phyloP scores from a whole-genome alignment of 441 rosid genomes.

The Eutrema salsugineum region DNA sequence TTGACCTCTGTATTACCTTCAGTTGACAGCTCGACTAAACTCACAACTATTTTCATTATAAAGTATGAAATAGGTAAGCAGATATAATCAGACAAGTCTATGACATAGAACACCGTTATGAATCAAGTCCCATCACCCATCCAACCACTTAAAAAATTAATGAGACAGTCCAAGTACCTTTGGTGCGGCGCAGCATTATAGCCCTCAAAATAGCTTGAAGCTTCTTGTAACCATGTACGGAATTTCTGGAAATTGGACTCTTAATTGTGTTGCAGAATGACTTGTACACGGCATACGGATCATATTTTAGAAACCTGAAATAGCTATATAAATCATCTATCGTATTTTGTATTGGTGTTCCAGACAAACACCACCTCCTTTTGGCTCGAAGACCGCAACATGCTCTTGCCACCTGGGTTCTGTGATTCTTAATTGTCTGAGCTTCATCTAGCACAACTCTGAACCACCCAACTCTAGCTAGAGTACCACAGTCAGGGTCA shows the following conservation, averaged over 20 bases:
- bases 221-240: slow-evolving; percentile 79
- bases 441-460: slow-evolving; percentile 94
- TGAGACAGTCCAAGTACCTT: slow-evolving; percentile 49
- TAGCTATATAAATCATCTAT: slow-evolving; percentile 90
- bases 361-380: slow-evolving; percentile 94
- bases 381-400: slow-evolving; percentile 91
- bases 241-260: slow-evolving; percentile 61
- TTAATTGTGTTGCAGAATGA: slow-evolving; percentile 59
- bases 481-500: slow-evolving; percentile 58
- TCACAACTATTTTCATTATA: background rate
- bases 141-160: background rate
- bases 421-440: slow-evolving; percentile 88
- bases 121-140: background rate
- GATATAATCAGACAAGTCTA: background rate
- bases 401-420: slow-evolving; percentile 94
- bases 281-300: slow-evolving; percentile 71
- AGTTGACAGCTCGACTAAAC: background rate
- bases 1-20: background rate
- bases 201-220: slow-evolving; percentile 84
- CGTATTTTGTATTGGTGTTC: slow-evolving; percentile 89
- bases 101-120: background rate
- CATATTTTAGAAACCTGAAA: slow-evolving; percentile 85
- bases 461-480: slow-evolving; percentile 74
- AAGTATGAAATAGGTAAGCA: background rate
- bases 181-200: slow-evolving; percentile 92